Conservation (phyloP, 768 basidiomycete genomes). For the Cyathus striatus region DNA sequence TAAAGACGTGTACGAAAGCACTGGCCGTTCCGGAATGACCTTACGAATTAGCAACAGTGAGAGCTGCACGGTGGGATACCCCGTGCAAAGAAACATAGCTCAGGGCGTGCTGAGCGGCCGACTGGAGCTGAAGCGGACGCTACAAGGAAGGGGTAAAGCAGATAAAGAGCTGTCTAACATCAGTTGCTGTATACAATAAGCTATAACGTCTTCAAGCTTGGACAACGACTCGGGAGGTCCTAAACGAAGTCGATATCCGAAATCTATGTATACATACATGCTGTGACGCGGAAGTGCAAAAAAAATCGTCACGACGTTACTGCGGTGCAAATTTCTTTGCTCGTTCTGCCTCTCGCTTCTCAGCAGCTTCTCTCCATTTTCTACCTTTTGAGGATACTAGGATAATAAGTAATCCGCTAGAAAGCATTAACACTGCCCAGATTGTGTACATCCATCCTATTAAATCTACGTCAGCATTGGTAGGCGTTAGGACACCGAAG, state of each 20-base stretch:
- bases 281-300: neutral
- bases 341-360: slow-evolving; percentile 31
- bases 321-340: neutral
- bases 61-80: slow-evolving; percentile 4
- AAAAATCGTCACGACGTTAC: too few species aligned
- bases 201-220: too few species aligned
- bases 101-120: slow-evolving; percentile 1
- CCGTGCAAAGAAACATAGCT: slow-evolving; percentile 3
- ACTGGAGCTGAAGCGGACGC: neutral
- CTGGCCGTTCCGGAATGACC: slow-evolving; percentile 6
- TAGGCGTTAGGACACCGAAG: too few species aligned
- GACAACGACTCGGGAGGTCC: too few species aligned
- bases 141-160: neutral
- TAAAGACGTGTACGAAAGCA: slow-evolving; percentile 4
- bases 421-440: slow-evolving; percentile 42
- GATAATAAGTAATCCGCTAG: slow-evolving; percentile 50
- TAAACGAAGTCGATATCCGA: too few species aligned
- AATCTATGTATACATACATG: too few species aligned
- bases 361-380: slow-evolving; percentile 51
- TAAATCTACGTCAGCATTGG: too few species aligned
- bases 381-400: slow-evolving; percentile 56
- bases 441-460: slow-evolving; percentile 66
- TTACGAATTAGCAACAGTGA: slow-evolving; percentile 3
- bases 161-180: too few species aligned
- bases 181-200: too few species aligned